Evolutionary conservation across 2,329 filamentous ascomycete genomes (phyloP).

Genomic region (Grosmannia huntii): DNA sequence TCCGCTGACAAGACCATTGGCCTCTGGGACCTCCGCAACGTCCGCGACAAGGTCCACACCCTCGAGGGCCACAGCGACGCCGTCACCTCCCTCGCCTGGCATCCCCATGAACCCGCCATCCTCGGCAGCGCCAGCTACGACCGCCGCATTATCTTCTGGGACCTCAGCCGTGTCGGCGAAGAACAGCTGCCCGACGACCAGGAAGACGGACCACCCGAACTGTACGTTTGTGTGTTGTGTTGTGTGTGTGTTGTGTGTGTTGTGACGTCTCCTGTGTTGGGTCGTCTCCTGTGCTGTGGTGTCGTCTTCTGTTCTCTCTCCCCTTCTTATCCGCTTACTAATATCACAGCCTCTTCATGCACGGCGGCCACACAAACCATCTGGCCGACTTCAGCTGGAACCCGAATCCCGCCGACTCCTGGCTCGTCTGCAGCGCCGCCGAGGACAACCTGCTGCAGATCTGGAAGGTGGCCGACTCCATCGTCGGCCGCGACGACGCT

Average conservation of each 20-base stretch:
- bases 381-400: constrained; percentile 98
- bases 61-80: constrained; percentile 80
- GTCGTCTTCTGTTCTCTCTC: background rate
- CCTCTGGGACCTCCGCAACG: constrained; percentile 87
- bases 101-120: constrained; percentile 79
- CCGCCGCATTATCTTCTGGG: constrained; percentile 91
- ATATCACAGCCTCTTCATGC: constrained; percentile 73
- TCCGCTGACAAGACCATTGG: constrained; percentile 93
- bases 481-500: constrained; percentile 64
- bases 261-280: background rate
- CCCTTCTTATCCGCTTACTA: constrained; percentile 6
- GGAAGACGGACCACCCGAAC: constrained; percentile 86
- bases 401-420: constrained; percentile 82
- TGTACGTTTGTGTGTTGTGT: constrained; percentile 39
- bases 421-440: constrained; percentile 89
- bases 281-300: background rate
- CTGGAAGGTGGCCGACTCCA: constrained; percentile 76
- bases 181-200: constrained; percentile 92
- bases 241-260: constrained; percentile 24
- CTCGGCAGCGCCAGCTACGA: constrained; percentile 89
- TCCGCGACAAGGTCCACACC: constrained; percentile 80
- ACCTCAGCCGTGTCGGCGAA: constrained; percentile 79
- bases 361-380: constrained; percentile 94
- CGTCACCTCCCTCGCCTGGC: constrained; percentile 89
- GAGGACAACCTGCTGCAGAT: constrained; percentile 96